Evolutionary conservation across 2,329 filamentous ascomycete genomes (phyloP).

Genomic region (Fusarium penzigii): DNA sequence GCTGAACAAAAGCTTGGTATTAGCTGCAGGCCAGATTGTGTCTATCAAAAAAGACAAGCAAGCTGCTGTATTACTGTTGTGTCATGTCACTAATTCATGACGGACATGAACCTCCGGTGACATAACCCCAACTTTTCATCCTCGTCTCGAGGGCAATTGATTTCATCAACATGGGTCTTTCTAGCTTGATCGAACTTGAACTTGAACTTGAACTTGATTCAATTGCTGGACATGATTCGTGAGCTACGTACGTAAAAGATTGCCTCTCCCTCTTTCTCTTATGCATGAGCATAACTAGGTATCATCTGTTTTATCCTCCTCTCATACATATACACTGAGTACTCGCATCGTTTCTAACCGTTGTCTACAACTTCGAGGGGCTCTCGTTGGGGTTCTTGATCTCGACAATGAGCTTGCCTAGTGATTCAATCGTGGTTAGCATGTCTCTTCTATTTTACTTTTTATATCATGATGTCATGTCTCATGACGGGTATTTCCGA

Average conservation of each 20-base stretch:
- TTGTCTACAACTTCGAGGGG: constrained; percentile 31
- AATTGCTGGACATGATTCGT: background rate
- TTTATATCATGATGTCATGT: background rate
- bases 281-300: constrained; percentile 11
- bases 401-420: constrained; percentile 47
- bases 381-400: constrained; percentile 33
- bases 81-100: background rate
- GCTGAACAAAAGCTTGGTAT: background rate
- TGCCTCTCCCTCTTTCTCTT: background rate
- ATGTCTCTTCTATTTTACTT: background rate
- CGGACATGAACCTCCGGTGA: background rate
- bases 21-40: too few species aligned
- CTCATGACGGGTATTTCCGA: background rate
- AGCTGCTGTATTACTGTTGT: too few species aligned
- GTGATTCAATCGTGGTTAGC: background rate
- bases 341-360: background rate
- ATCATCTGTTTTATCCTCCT: background rate
- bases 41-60: too few species aligned
- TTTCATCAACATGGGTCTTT: background rate
- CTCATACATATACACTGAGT: constrained; percentile 1
- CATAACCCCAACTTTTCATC: background rate
- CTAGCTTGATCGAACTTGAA: background rate
- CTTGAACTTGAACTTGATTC: too few species aligned
- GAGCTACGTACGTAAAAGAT: background rate
- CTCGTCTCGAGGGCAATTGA: background rate